Evolutionary conservation across 1,284 basidiomycete species (phyloP).

Genomic region (Farysia itapuensis): DNA sequence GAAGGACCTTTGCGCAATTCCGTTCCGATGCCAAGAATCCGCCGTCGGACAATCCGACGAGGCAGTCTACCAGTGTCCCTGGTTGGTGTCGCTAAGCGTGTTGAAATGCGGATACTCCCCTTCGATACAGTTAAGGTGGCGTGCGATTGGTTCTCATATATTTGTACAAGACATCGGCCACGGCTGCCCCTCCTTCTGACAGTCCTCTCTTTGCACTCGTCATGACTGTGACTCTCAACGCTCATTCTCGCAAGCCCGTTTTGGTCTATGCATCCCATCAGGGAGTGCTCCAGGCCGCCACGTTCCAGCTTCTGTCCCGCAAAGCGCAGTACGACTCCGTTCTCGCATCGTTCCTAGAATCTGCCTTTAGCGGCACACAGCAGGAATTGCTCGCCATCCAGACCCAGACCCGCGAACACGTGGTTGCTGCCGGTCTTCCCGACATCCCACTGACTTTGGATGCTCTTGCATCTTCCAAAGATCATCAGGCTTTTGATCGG

Average conservation of each 20-base stretch:
- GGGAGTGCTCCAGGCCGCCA: slow-evolving; percentile 7
- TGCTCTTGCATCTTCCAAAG: background rate
- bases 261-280: slow-evolving; percentile 16
- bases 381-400: slow-evolving; percentile 1
- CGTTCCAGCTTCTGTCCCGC: slow-evolving; percentile 12
- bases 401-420: background rate
- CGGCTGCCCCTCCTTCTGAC: too few species aligned
- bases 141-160: too few species aligned
- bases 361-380: slow-evolving; percentile 13
- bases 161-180: too few species aligned
- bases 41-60: too few species aligned
- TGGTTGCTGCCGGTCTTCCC: background rate
- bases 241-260: slow-evolving; percentile 11
- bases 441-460: background rate
- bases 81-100: too few species aligned
- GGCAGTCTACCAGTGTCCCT: too few species aligned
- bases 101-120: too few species aligned
- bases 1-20: too few species aligned
- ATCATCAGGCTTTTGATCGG: background rate
- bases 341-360: slow-evolving; percentile 18
- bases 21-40: too few species aligned
- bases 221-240: too few species aligned
- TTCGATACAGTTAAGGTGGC: too few species aligned
- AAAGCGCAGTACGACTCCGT: slow-evolving; percentile 12
- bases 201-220: too few species aligned